A percentile compares a stretch with the other conserved stretches of the same genome.
Evolutionary conservation across 208 protist species (phyloP).

Genomic region (Acanthamoeba healyi): DNA sequence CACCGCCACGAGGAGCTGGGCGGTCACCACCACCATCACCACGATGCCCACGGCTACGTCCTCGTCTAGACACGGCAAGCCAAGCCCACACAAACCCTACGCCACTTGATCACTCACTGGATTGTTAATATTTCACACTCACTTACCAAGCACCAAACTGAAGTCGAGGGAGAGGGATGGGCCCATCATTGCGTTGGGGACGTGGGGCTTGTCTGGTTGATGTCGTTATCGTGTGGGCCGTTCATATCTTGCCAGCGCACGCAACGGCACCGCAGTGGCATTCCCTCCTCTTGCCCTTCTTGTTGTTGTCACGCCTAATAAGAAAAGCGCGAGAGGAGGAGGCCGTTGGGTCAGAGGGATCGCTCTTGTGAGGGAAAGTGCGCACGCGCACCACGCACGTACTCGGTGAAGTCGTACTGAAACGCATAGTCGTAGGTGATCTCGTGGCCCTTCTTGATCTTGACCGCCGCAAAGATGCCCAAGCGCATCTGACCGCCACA

Average conservation of each 20-base stretch:
- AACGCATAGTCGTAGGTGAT: constrained; percentile 88
- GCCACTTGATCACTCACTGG: not conserved
- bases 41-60: not conserved
- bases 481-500: constrained; percentile 77
- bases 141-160: not conserved
- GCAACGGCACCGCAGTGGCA: not conserved
- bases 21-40: not conserved
- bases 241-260: not conserved
- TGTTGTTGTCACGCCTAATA: not conserved
- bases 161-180: not conserved
- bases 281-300: not conserved
- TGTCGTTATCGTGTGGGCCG: not conserved
- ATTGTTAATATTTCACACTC: not conserved
- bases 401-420: constrained; percentile 5
- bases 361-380: not conserved
- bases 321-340: not conserved
- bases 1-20: not conserved
- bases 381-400: not conserved
- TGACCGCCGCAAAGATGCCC: constrained; percentile 83
- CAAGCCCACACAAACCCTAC: not conserved
- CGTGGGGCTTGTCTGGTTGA: no score
- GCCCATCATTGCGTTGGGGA: no score
- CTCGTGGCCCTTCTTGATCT: constrained; percentile 84
- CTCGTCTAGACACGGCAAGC: not conserved
- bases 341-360: not conserved